Percentiles rank a stretch among this genome's conserved stretches.
These are phyloP conservation scores for Yamadazyma trypodendri DNA, from an alignment of 1,139 yeast species.

Conservation along the genomic window DNA sequence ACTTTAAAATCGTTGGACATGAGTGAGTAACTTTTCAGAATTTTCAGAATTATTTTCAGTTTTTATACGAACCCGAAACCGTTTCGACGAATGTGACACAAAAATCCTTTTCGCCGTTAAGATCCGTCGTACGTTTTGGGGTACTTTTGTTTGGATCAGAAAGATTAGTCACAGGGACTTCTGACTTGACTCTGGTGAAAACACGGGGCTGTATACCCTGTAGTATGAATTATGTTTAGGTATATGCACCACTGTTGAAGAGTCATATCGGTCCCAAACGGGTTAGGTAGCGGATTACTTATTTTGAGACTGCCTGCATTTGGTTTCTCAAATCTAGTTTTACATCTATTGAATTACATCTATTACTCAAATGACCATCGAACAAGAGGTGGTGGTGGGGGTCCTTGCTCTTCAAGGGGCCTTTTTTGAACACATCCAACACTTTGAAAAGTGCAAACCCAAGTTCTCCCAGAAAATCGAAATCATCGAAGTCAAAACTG, in stretches of 20 bases:
- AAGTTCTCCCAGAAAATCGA: constrained; percentile 22
- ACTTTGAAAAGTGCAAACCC: constrained; percentile 39
- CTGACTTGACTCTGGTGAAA: no score
- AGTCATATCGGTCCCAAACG: no score
- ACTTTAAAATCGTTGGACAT: constrained; percentile 56
- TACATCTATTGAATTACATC: no score
- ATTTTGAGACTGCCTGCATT: not conserved
- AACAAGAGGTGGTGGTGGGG: constrained; percentile 34
- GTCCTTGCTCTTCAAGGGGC: constrained; percentile 84
- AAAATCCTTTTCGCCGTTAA: no score
- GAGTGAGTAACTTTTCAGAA: not conserved
- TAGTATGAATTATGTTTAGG: no score
- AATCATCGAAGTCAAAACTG: constrained; percentile 51
- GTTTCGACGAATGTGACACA: not conserved
- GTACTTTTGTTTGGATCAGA: no score
- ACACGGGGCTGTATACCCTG: no score
- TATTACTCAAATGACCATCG: constrained; percentile 2
- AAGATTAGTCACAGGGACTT: no score
- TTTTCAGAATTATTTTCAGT: not conserved
- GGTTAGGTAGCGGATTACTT: not conserved
- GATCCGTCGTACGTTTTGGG: no score
- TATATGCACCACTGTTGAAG: no score
- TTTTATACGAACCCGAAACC: no score
- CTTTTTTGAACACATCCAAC: constrained; percentile 66
- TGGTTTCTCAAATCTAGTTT: not conserved